Conservation (phyloP, 2,329 filamentous ascomycete genomes). For the Zymoseptoria pseudotritici region DNA sequence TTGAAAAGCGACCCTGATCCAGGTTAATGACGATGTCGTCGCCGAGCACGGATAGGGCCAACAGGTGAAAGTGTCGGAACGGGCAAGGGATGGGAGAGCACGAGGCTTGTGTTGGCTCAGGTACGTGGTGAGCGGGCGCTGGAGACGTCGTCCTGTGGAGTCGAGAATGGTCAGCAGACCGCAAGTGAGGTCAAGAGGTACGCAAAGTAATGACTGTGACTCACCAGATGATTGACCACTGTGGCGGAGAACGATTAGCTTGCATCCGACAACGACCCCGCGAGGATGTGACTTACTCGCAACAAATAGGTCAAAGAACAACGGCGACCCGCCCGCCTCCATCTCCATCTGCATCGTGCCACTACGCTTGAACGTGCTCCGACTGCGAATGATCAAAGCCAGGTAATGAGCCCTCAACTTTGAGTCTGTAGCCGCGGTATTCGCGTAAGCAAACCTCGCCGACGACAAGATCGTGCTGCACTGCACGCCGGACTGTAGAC, state of each 20-base stretch:
- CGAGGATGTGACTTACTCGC: slow-evolving; percentile 41
- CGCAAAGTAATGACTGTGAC: slow-evolving; percentile 26
- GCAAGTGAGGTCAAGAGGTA: neutral
- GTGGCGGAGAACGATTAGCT: neutral
- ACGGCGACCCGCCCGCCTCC: slow-evolving; percentile 67
- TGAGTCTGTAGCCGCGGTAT: slow-evolving; percentile 86
- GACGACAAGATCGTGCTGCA: slow-evolving; percentile 78
- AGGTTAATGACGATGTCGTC: neutral
- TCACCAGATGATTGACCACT: slow-evolving; percentile 78
- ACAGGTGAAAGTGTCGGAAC: neutral
- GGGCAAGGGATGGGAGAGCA: neutral
- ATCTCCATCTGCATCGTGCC: slow-evolving; percentile 95
- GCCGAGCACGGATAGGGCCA: neutral
- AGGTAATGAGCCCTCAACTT: slow-evolving; percentile 86
- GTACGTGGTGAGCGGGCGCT: slow-evolving; percentile 19
- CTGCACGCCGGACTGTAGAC: slow-evolving; percentile 75
- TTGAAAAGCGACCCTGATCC: neutral
- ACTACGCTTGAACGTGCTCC: slow-evolving; percentile 83
- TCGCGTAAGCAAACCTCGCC: slow-evolving; percentile 80
- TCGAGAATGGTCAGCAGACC: neutral
- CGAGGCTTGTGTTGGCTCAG: slow-evolving; percentile 6
- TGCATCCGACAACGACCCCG: neutral
- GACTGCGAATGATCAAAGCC: slow-evolving; percentile 81
- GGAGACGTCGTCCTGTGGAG: slow-evolving; percentile 22
- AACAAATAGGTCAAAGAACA: slow-evolving; percentile 92